A percentile compares a stretch with the other conserved stretches of the same genome.
Conservation (phyloP, 192 early-diverging fungal species). For the Backusella westeae region DNA sequence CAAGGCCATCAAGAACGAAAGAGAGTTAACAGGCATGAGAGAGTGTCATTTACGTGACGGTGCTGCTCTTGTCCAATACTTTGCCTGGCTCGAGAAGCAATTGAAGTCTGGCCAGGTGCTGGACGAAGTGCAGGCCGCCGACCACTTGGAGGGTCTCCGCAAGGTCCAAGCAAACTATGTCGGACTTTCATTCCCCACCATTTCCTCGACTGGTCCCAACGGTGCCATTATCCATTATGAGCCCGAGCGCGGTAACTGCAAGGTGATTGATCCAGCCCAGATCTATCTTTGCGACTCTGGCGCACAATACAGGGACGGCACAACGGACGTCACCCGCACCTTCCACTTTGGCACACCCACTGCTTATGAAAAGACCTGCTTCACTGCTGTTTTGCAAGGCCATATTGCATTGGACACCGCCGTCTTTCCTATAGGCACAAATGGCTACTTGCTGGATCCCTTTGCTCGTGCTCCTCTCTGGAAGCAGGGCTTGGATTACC, state of each 20-base stretch:
- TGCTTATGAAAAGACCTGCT: constrained; percentile 82
- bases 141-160: constrained; percentile 77
- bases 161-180: constrained; percentile 74
- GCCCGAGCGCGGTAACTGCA: constrained; percentile 78
- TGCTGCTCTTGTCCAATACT: constrained; percentile 80
- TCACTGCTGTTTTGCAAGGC: constrained; percentile 97
- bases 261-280: constrained; percentile 65
- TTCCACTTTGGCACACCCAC: constrained; percentile 87
- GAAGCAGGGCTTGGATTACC: constrained; percentile 91
- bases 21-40: constrained; percentile 90
- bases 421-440: constrained; percentile 85
- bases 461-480: constrained; percentile 85
- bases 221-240: constrained; percentile 98
- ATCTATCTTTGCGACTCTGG: constrained; percentile 97
- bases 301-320: constrained; percentile 94
- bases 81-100: constrained; percentile 95
- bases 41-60: constrained; percentile 88
- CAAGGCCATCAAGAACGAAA: constrained; percentile 92
- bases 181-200: constrained; percentile 94
- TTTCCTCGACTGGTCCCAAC: constrained; percentile 92
- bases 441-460: constrained; percentile 82
- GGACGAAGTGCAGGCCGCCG: constrained; percentile 82
- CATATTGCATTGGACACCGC: constrained; percentile 90
- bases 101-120: constrained; percentile 65
- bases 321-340: constrained; percentile 95